Base-by-base conservation (phyloP, 1,284 basidiomycete species). In the Cutaneotrichosporon cyanovorans region DNA sequence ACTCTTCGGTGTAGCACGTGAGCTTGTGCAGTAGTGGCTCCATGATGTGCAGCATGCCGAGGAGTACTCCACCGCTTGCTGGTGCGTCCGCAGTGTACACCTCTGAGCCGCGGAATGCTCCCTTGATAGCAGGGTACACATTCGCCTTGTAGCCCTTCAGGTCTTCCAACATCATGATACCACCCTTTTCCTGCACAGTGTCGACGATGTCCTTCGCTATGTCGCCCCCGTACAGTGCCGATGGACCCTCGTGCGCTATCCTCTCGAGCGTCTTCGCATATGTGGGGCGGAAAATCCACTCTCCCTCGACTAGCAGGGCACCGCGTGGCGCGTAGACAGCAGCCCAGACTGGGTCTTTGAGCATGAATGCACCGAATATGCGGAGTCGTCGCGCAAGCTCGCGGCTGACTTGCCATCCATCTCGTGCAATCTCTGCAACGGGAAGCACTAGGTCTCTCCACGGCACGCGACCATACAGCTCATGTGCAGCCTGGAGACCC, bases 61-160 rank as follows among this genome's bases (percentile, higher is more conserved):
- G 56, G 46, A 71, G 48, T 46, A 69, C 58, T 9, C 63, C 59
- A 25, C 71, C 66, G 37, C 59, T 61, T 33, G 85, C 83, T 6
- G 91, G 92, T 10, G 86, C 82, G 60, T 80, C 80, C 0, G 85
- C 80, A 0, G 87, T 90, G 70, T 88, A 95, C 20, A 97, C 76
- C 49, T 79, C 87, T 58, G 81, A 80, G 36, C 81, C 82, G 21
- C 76, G 76, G 69, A 87, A 97, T 0, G 77, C 80, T 5, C 87
- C 85, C 60, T 81, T 66, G 34, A 95, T 73, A 5, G 93, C 86
- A 28, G 75, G 81, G 46, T 78, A 73, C n/a, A 88, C 79, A 42
- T 79, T 78, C 20, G 85, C 82, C 23, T 73, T 65, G 71, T 92
- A 98, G 15, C 33, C 48, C 23, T 53, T 42, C 14, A 68, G 61